phyloP scores from a whole-genome alignment of 2,329 filamentous ascomycete genomes.

The Teratosphaeria viscida region DNA sequence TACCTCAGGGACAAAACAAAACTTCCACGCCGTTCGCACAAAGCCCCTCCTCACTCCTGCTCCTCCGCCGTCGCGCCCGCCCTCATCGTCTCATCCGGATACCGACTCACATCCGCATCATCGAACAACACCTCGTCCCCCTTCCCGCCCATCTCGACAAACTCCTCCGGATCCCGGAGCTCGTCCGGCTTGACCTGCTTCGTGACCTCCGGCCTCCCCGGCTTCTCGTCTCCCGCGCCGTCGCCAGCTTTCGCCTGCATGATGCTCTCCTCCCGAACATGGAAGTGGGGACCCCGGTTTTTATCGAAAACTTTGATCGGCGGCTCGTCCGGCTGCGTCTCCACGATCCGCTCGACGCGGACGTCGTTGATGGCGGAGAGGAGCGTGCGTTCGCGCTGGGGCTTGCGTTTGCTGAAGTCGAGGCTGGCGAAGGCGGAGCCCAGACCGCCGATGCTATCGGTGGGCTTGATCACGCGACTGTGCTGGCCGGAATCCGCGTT shows the following conservation, averaged over 20 bases:
- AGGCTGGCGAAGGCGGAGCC: constrained; percentile 75
- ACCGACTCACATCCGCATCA: constrained; percentile 32
- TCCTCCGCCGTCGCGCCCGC: constrained; percentile 2
- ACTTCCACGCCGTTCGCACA: not conserved
- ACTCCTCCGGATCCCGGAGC: constrained; percentile 60
- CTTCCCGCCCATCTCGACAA: constrained; percentile 74
- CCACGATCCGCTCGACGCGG: constrained; percentile 48
- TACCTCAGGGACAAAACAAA: no score
- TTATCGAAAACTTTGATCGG: constrained; percentile 67
- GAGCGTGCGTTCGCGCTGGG: constrained; percentile 72
- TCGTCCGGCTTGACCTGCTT: constrained; percentile 56
- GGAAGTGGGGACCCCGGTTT: constrained; percentile 43
- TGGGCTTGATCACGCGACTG: constrained; percentile 25
- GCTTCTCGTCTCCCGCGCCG: constrained; percentile 25
- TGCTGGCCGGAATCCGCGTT: not conserved
- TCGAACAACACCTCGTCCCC: constrained; percentile 72
- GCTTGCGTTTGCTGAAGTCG: constrained; percentile 73
- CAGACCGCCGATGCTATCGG: constrained; percentile 85
- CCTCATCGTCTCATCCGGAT: constrained; percentile 19
- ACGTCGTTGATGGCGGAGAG: constrained; percentile 74
- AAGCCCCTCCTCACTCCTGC: not conserved
- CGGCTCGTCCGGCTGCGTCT: constrained; percentile 44
- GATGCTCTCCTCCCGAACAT: constrained; percentile 7
- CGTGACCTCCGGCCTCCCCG: constrained; percentile 28
- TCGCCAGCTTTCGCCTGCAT: constrained; percentile 2